phyloP scores from a whole-genome alignment of 2,329 filamentous ascomycete species.

The Ambrosiella xylebori region DNA sequence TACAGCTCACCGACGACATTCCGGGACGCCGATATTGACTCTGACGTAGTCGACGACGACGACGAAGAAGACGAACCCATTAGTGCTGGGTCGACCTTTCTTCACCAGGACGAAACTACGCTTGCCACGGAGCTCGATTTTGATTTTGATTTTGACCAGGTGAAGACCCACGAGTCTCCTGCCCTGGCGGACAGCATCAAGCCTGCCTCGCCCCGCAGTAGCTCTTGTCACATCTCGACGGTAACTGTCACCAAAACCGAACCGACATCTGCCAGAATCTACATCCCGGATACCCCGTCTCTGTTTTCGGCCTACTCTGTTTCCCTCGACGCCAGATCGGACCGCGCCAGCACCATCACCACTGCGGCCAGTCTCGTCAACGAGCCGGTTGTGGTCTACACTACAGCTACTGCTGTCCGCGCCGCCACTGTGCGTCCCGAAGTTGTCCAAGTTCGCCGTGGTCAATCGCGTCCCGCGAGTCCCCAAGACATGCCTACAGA shows the following conservation, averaged over 20 bases:
- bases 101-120: neutral
- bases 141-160: conserved; percentile 1
- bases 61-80: neutral
- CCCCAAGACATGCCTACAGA: neutral
- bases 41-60: neutral
- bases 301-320: neutral
- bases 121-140: neutral
- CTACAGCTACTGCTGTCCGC: conserved; percentile 7
- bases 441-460: conserved; percentile 10
- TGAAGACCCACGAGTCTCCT: neutral
- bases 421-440: conserved; percentile 9
- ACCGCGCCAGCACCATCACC: conserved; percentile 5
- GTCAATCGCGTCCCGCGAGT: neutral
- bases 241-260: neutral
- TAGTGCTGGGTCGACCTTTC: neutral
- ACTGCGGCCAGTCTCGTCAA: neutral
- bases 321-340: neutral
- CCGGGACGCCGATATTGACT: neutral
- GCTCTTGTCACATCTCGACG: neutral
- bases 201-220: neutral
- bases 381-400: conserved; percentile 6
- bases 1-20: neutral
- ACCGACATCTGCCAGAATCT: neutral
- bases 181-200: neutral
- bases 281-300: neutral